Percentiles rank a stretch among this genome's conserved stretches.
phyloP scores from a whole-genome alignment of 805 yeast genomes.

The Candida boidinii region DNA sequence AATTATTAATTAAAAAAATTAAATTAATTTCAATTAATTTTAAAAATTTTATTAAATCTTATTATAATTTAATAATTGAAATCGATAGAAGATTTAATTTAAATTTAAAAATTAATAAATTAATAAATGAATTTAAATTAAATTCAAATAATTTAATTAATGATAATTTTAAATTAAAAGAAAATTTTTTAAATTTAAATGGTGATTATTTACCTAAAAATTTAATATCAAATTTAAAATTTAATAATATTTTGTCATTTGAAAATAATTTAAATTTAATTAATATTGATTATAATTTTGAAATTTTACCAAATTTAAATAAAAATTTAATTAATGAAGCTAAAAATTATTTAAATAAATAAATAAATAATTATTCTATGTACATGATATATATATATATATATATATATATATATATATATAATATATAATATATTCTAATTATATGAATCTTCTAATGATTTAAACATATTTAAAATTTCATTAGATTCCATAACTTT shows the following conservation, averaged over 20 bases:
- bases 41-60: conserved; percentile 40
- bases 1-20: conserved; percentile 9
- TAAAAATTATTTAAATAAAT: conserved; percentile 3
- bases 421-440: conserved; percentile 15
- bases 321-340: conserved; percentile 13
- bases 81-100: conserved; percentile 38
- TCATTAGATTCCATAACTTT: conserved; percentile 39
- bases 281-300: conserved; percentile 13
- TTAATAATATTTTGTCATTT: no score
- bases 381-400: conserved; percentile 2
- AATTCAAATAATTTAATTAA: conserved; percentile 29
- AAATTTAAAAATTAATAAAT: conserved; percentile 28
- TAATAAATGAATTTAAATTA: conserved; percentile 32
- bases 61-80: conserved; percentile 43
- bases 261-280: no score
- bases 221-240: no score
- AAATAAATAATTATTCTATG: background rate
- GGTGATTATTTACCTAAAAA: conserved; percentile 48
- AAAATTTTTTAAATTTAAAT: conserved; percentile 34
- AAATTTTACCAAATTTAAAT: conserved; percentile 13
- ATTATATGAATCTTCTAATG: conserved; percentile 41
- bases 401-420: conserved; percentile 1
- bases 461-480: conserved; percentile 42
- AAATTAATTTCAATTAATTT: conserved; percentile 33
- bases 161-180: conserved; percentile 36